phyloP scores from a whole-genome alignment of 371 early-diverging fungal species.

The Rhizopus delemar region DNA sequence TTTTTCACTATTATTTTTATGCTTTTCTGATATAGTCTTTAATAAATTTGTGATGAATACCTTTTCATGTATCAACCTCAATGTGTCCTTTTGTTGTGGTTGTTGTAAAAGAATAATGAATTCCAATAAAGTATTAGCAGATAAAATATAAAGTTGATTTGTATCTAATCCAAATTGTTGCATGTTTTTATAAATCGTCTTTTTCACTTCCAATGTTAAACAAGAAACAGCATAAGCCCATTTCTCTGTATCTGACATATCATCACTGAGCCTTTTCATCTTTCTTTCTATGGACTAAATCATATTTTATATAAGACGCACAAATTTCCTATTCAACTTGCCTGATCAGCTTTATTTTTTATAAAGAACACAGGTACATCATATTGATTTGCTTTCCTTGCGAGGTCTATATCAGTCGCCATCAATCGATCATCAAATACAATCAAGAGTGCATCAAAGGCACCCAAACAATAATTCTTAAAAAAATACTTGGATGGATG shows the following conservation, averaged over 20 bases:
- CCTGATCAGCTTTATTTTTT: conserved; percentile 32
- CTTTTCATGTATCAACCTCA: conserved; percentile 37
- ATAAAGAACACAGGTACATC: conserved; percentile 30
- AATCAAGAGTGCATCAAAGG: conserved; percentile 36
- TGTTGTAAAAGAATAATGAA: conserved; percentile 24
- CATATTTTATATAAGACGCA: background rate
- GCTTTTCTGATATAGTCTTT: background rate
- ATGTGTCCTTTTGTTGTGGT: conserved; percentile 3
- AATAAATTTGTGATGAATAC: conserved; percentile 31
- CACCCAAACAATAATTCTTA: conserved; percentile 29
- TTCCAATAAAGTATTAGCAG: conserved; percentile 25
- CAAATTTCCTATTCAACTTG: conserved; percentile 5
- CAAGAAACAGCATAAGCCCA: conserved; percentile 30
- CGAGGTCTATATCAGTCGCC: conserved; percentile 35
- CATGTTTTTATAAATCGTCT: conserved; percentile 23
- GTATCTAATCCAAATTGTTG: conserved; percentile 22
- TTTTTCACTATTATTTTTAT: background rate
- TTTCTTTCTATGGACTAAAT: conserved; percentile 10
- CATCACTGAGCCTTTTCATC: conserved; percentile 3
- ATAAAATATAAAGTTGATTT: conserved; percentile 31
- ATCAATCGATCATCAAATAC: conserved; percentile 37
- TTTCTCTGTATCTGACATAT: conserved; percentile 11
- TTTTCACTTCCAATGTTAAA: conserved; percentile 26
- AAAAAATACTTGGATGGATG: conserved; percentile 25
- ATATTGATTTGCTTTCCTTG: conserved; percentile 24